Conservation (phyloP, 129 eudicot species). For the Helianthus annuus region DNA sequence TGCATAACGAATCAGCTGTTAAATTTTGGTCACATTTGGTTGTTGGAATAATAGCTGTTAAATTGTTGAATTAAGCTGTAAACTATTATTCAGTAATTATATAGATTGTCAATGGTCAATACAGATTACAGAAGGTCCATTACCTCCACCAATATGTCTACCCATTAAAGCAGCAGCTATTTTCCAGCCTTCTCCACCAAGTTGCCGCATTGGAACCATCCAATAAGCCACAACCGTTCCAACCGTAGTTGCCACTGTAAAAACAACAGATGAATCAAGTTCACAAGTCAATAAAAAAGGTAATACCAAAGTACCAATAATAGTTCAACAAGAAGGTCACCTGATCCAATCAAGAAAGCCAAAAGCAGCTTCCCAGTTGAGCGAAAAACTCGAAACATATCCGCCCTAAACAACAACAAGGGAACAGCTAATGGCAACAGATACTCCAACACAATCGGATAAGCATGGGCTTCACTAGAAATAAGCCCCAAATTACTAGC, state of each 20-base stretch:
- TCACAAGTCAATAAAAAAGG: background rate
- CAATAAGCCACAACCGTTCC: slow-evolving; percentile 79
- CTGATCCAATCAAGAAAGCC: slow-evolving; percentile 93
- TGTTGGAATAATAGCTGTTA: slow-evolving; percentile 1
- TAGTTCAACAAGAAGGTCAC: slow-evolving; percentile 29
- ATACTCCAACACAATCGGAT: slow-evolving; percentile 57
- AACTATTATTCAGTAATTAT: background rate
- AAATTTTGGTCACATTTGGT: background rate
- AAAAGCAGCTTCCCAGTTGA: slow-evolving; percentile 76
- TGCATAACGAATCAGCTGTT: background rate
- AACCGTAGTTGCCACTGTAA: slow-evolving; percentile 73
- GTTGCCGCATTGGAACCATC: slow-evolving; percentile 86
- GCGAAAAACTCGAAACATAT: slow-evolving; percentile 61
- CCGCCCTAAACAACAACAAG: slow-evolving; percentile 75
- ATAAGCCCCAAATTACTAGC: slow-evolving; percentile 79
- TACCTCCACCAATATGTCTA: slow-evolving; percentile 98
- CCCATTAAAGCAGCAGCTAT: slow-evolving; percentile 98
- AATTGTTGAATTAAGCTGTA: background rate
- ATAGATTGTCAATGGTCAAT: background rate
- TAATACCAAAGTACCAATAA: background rate
- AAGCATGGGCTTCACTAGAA: slow-evolving; percentile 69
- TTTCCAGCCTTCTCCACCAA: slow-evolving; percentile 87
- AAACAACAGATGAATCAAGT: background rate
- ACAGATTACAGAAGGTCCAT: background rate
- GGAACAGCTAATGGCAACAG: slow-evolving; percentile 82